Conservation (phyloP, 1,139 yeast species). For the Blastobotrys arbuscula region DNA sequence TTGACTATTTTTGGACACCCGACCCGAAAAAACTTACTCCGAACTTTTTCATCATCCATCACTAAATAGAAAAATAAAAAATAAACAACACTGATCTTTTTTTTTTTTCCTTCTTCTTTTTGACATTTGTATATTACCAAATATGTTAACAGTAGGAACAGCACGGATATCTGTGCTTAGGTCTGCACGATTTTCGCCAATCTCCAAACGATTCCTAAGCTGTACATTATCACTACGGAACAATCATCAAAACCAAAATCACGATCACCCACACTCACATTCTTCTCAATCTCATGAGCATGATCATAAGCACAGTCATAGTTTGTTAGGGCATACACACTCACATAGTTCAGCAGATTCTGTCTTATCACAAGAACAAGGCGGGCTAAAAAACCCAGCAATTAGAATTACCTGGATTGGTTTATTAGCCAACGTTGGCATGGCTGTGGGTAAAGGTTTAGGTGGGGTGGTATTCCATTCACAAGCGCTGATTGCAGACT, state of each 20-base stretch:
- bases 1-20: too few species aligned
- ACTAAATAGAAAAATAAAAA: too few species aligned
- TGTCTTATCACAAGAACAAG: constrained; percentile 27
- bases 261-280: constrained; percentile 23
- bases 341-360: constrained; percentile 28
- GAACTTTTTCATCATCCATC: too few species aligned
- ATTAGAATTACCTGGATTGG: constrained; percentile 94
- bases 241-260: not conserved
- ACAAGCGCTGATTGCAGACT: constrained; percentile 89
- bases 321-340: constrained; percentile 27
- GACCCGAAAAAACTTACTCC: too few species aligned
- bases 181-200: too few species aligned
- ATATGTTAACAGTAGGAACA: too few species aligned
- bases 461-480: constrained; percentile 94
- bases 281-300: not conserved
- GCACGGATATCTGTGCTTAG: too few species aligned
- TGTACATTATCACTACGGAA: not conserved
- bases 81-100: too few species aligned
- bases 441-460: constrained; percentile 79
- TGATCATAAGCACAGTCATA: constrained; percentile 27
- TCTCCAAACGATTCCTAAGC: too few species aligned
- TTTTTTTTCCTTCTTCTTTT: too few species aligned
- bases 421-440: constrained; percentile 68
- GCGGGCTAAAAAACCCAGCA: constrained; percentile 62
- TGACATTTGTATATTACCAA: too few species aligned